These are phyloP conservation scores for Zymoseptoria crescenta DNA, from an alignment of 2,329 filamentous ascomycete genomes.

Conservation along the genomic window DNA sequence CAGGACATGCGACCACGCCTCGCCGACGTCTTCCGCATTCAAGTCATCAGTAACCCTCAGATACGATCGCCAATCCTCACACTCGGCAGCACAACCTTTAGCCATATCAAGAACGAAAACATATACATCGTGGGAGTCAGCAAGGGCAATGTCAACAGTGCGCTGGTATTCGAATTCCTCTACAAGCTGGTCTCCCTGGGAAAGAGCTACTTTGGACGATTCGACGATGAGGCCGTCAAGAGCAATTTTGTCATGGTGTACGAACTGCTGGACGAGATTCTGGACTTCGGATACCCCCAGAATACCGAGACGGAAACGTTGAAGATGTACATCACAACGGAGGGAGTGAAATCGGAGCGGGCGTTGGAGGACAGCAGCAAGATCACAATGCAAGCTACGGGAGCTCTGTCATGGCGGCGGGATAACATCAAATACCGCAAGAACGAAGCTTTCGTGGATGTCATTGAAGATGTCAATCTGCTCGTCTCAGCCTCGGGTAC, in stretches of 20 bases:
- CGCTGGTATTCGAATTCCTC: conserved; percentile 94
- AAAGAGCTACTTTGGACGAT: conserved; percentile 95
- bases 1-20: conserved; percentile 96
- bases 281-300: conserved; percentile 98
- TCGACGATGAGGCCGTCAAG: conserved; percentile 98
- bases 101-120: conserved; percentile 99
- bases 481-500: conserved; percentile 98
- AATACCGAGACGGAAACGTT: conserved; percentile 98
- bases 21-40: conserved; percentile 98
- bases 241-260: conserved; percentile 99
- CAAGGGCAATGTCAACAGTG: conserved; percentile 98
- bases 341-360: conserved; percentile 89
- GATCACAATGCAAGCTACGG: conserved; percentile 98
- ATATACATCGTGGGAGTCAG: conserved; percentile 97
- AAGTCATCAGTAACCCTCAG: conserved; percentile 94
- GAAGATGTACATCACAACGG: conserved; percentile 99
- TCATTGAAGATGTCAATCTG: conserved; percentile 97
- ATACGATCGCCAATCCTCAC: conserved; percentile 96
- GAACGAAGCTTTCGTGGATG: conserved; percentile 98
- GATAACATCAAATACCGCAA: conserved; percentile 98
- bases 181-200: conserved; percentile 86
- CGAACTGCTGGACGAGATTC: conserved; percentile 93
- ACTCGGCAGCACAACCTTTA: conserved; percentile 94
- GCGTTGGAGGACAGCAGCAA: conserved; percentile 84
- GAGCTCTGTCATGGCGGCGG: conserved; percentile 91